Conservation (phyloP, 352 stramenopile species). For the Elongisporangium senticosum region DNA sequence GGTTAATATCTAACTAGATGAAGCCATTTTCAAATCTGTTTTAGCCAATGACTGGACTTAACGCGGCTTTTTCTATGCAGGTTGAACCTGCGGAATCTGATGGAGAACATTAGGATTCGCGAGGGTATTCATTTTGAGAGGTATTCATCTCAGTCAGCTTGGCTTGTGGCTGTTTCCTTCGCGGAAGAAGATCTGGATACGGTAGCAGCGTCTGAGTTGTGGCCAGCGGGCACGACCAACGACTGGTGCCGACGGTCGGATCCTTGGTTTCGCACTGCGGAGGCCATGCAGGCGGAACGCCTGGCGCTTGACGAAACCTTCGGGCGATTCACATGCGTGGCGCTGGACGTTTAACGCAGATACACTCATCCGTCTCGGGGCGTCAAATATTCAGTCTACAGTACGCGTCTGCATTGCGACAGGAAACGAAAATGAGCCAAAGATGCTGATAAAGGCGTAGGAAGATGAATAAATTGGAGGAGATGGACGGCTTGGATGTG, state of each 20-base stretch:
- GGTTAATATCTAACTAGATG: neutral
- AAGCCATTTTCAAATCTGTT: neutral
- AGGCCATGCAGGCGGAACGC: neutral
- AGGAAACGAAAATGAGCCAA: neutral
- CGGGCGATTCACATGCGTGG: neutral
- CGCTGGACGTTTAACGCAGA: neutral
- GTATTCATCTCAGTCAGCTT: neutral
- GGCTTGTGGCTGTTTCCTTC: neutral
- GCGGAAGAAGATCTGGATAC: neutral
- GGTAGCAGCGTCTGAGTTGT: neutral
- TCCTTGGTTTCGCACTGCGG: neutral
- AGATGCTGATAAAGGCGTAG: neutral
- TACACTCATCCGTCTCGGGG: neutral
- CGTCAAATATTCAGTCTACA: neutral
- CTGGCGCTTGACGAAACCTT: neutral
- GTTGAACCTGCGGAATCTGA: neutral
- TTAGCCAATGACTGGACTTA: neutral
- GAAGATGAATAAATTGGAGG: neutral
- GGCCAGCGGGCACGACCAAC: neutral
- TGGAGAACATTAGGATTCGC: neutral
- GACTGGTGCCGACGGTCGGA: neutral
- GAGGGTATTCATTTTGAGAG: neutral
- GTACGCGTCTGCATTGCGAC: neutral
- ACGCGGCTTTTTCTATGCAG: neutral
- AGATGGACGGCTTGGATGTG: neutral